A percentile compares a stretch with the other conserved stretches of the same genome.
These are phyloP conservation scores for Purpureocillium lavendulum DNA, from an alignment of 2,329 filamentous ascomycete genomes.

Conservation along the genomic window DNA sequence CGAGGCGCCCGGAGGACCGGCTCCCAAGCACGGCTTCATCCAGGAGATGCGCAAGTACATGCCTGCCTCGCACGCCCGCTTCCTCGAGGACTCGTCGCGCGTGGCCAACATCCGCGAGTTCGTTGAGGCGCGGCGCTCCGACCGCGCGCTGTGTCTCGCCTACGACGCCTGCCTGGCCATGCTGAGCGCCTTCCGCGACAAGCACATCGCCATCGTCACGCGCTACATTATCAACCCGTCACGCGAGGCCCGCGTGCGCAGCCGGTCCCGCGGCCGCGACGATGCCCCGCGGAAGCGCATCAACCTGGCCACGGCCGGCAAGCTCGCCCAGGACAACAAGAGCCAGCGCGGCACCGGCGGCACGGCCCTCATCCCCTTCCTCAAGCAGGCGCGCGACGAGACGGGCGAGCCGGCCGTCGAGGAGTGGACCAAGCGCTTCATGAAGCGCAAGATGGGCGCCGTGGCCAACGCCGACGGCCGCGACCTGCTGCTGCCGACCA, in stretches of 20 bases:
- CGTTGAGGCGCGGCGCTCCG: constrained; percentile 53
- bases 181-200: constrained; percentile 68
- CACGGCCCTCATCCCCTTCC: constrained; percentile 86
- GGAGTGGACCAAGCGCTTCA: constrained; percentile 50
- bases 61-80: constrained; percentile 85
- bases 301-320: constrained; percentile 56
- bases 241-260: constrained; percentile 59
- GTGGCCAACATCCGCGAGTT: constrained; percentile 85
- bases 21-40: constrained; percentile 70
- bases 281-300: constrained; percentile 31
- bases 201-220: constrained; percentile 92
- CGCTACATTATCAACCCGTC: constrained; percentile 92
- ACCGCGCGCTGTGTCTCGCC: constrained; percentile 64
- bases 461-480: constrained; percentile 31
- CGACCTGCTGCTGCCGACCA: constrained; percentile 51
- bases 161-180: constrained; percentile 83
- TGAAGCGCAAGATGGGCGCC: constrained; percentile 39
- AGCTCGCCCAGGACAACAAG: constrained; percentile 33
- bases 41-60: constrained; percentile 96
- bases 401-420: constrained; percentile 84
- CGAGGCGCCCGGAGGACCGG: constrained; percentile 43
- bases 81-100: constrained; percentile 68
- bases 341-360: constrained; percentile 85
- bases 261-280: constrained; percentile 50
- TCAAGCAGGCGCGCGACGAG: constrained; percentile 95